Conservation (phyloP, 1,139 yeast species). For the Yamadazyma taylorii region DNA sequence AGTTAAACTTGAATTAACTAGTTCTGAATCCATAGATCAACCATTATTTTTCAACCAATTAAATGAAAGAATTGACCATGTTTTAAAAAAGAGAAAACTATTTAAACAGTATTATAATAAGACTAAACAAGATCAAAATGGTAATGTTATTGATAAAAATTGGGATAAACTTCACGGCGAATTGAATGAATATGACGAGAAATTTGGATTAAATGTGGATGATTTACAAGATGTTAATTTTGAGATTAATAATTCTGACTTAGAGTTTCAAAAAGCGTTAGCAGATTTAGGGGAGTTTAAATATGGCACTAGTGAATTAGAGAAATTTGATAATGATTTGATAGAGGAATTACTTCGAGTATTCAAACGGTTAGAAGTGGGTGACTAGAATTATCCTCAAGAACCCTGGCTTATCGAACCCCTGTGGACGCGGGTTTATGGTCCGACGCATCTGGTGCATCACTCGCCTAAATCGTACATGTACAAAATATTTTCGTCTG, state of each 20-base stretch:
- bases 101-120: slow-evolving; percentile 33
- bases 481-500: no score
- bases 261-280: slow-evolving; percentile 15
- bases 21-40: slow-evolving; percentile 20
- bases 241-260: slow-evolving; percentile 20
- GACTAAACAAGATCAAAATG: slow-evolving; percentile 25
- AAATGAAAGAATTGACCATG: slow-evolving; percentile 27
- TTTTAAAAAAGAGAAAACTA: slow-evolving; percentile 30
- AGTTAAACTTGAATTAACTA: slow-evolving; percentile 39
- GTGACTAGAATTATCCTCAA: no score
- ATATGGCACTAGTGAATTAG: slow-evolving; percentile 28
- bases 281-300: slow-evolving; percentile 13
- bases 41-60: slow-evolving; percentile 32
- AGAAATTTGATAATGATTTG: slow-evolving; percentile 23
- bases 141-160: slow-evolving; percentile 37
- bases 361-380: not conserved
- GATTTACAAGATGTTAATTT: slow-evolving; percentile 59
- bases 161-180: slow-evolving; percentile 51
- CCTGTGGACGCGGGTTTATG: no score
- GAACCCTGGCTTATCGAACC: no score
- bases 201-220: slow-evolving; percentile 58
- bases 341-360: slow-evolving; percentile 9
- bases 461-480: no score
- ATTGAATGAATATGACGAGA: slow-evolving; percentile 41
- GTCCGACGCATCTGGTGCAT: no score